Evolutionary conservation across 495 filamentous ascomycete species (phyloP).

Genomic region (Terfezia claveryi): DNA sequence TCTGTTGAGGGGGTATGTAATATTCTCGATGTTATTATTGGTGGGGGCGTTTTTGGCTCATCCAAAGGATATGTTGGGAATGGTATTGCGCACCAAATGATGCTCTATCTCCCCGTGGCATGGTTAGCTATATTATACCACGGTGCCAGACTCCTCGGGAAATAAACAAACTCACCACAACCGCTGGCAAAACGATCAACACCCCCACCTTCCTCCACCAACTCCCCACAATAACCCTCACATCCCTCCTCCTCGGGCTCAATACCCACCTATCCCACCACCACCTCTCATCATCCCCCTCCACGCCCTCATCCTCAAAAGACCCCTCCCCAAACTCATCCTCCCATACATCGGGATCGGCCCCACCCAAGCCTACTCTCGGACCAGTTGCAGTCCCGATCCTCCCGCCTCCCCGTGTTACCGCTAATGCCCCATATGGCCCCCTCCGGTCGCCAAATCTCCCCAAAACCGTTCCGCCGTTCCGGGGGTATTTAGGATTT

Average conservation of each 20-base stretch:
- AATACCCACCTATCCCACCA: conserved; percentile 27
- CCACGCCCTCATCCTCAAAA: conserved; percentile 20
- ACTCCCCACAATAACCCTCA: conserved; percentile 29
- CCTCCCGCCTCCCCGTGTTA: background rate
- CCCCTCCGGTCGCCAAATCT: background rate
- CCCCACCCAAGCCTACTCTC: background rate
- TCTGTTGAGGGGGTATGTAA: conserved; percentile 5
- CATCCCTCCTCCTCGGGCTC: conserved; percentile 29
- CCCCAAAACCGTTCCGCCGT: background rate
- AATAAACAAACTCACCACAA: conserved; percentile 26
- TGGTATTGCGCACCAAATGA: conserved; percentile 39
- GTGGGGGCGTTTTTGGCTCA: conserved; percentile 13
- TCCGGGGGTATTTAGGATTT: background rate
- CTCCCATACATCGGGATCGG: background rate
- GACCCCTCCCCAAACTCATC: background rate
- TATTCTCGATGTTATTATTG: conserved; percentile 9
- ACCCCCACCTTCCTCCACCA: conserved; percentile 38
- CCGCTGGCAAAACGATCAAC: conserved; percentile 33
- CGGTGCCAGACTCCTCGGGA: background rate
- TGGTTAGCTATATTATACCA: background rate
- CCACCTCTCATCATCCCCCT: conserved; percentile 16
- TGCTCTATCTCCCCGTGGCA: conserved; percentile 22
- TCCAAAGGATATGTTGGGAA: conserved; percentile 36
- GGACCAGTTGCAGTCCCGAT: background rate
- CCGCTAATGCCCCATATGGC: background rate